Evolutionary conservation across 495 filamentous ascomycete genomes (phyloP).

Genomic region (Tuber brumale): DNA sequence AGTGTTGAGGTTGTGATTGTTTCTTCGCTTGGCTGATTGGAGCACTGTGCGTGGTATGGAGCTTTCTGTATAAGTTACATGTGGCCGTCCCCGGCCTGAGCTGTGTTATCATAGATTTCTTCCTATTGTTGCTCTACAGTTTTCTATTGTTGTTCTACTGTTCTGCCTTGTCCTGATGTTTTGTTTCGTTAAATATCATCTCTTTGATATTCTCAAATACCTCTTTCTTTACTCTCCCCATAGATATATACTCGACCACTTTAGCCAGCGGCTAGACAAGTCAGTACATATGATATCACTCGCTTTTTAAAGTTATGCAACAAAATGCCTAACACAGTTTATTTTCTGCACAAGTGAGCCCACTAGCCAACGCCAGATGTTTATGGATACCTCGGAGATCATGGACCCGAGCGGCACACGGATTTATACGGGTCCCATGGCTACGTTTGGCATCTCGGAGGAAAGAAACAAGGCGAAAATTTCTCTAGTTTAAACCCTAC

Average conservation of each 20-base stretch:
- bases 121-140: neutral
- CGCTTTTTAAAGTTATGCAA: neutral
- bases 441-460: too few species aligned
- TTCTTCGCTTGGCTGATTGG: constrained; percentile 20
- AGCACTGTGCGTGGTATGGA: neutral
- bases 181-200: neutral
- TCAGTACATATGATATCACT: neutral
- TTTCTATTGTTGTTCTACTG: neutral
- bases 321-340: neutral
- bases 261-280: too few species aligned
- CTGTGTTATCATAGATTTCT: neutral
- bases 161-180: neutral
- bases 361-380: too few species aligned
- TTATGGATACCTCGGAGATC: neutral
- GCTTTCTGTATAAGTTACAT: neutral
- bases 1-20: constrained; percentile 31
- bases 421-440: neutral
- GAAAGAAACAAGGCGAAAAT: too few species aligned
- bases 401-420: neutral
- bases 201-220: neutral
- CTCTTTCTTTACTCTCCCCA: neutral
- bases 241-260: neutral
- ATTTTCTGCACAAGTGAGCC: neutral
- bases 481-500: too few species aligned
- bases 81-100: neutral